Conservation (phyloP, 2,329 filamentous ascomycete genomes). For the Sarocladium oryzae region DNA sequence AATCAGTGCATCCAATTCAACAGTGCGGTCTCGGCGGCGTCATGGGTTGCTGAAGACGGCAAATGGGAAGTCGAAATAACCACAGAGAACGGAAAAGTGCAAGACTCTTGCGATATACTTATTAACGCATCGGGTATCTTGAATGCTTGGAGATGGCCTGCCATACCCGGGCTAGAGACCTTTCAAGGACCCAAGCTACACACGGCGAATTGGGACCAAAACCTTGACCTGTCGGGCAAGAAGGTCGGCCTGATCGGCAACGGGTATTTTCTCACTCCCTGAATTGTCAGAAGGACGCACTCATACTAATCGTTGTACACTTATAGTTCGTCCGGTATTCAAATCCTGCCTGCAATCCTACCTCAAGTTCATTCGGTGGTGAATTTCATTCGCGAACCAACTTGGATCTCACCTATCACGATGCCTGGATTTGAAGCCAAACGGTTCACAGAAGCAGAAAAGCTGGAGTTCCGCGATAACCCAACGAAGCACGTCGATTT, state of each 20-base stretch:
- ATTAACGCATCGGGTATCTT: conserved; percentile 21
- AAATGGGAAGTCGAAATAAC: conserved; percentile 25
- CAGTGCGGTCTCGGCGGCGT: conserved; percentile 21
- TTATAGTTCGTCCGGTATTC: conserved; percentile 31
- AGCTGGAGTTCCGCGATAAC: conserved; percentile 32
- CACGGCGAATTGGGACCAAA: conserved; percentile 45
- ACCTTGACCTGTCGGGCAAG: conserved; percentile 28
- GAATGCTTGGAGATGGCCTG: conserved; percentile 33
- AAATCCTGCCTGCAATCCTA: conserved; percentile 33
- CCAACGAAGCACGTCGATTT: conserved; percentile 30
- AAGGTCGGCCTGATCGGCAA: conserved; percentile 38
- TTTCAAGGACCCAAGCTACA: conserved; percentile 47
- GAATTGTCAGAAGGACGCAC: too few relatives aligned
- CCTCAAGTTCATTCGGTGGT: conserved; percentile 31
- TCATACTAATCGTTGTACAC: too few relatives aligned
- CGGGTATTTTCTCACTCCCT: conserved; percentile 20
- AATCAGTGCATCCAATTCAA: conserved; percentile 24
- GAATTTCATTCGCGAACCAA: conserved; percentile 43
- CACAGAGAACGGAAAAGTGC: conserved; percentile 19
- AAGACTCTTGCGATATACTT: conserved; percentile 25
- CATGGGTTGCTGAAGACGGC: conserved; percentile 26
- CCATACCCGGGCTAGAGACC: conserved; percentile 39
- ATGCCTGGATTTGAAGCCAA: conserved; percentile 35
- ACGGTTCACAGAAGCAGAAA: conserved; percentile 33
- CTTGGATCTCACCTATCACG: conserved; percentile 42